A percentile compares a stretch with the other conserved stretches of the same genome.
These are phyloP conservation scores for Microdochium trichocladiopsis DNA, from an alignment of 2,329 filamentous ascomycete genomes.

Conservation along the genomic window DNA sequence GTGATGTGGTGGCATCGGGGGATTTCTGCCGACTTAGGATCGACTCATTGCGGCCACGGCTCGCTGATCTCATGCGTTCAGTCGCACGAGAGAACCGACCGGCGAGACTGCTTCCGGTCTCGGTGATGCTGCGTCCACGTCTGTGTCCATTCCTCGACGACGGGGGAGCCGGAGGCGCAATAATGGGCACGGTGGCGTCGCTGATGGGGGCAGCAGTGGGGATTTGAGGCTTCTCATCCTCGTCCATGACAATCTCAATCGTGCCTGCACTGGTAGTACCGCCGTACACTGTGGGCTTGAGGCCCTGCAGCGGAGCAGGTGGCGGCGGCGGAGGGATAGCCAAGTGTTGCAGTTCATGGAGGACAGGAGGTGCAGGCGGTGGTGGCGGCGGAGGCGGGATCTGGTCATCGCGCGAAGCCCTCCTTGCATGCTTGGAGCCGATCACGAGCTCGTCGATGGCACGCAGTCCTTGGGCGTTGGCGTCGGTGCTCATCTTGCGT, in stretches of 20 bases:
- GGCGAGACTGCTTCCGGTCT: conserved; percentile 41
- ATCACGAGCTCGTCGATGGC: conserved; percentile 41
- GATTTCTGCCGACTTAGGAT: conserved; percentile 17
- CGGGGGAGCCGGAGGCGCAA: conserved; percentile 36
- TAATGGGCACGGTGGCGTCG: conserved; percentile 35
- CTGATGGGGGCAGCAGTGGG: conserved; percentile 26
- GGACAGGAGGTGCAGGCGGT: conserved; percentile 40
- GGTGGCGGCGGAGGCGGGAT: conserved; percentile 46
- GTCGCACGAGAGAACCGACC: conserved; percentile 50
- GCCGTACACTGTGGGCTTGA: conserved; percentile 30
- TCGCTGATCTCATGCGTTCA: conserved; percentile 53
- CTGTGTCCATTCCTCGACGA: conserved; percentile 36
- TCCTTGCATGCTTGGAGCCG: conserved; percentile 25
- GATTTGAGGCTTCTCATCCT: conserved; percentile 32
- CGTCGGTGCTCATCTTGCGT: conserved; percentile 28
- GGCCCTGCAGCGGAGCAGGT: conserved; percentile 46
- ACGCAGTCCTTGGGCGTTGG: conserved; percentile 31
- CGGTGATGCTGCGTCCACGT: conserved; percentile 49
- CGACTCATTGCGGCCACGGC: conserved; percentile 43
- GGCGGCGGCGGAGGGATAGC: conserved; percentile 55
- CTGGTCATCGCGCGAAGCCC: conserved; percentile 41
- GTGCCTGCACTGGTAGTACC: conserved; percentile 41
- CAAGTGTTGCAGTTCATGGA: conserved; percentile 58
- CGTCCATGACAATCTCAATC: conserved; percentile 62
- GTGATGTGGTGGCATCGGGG: conserved; percentile 23